Conservation (phyloP, 352 stramenopile genomes). For the Globisporangium nunn region DNA sequence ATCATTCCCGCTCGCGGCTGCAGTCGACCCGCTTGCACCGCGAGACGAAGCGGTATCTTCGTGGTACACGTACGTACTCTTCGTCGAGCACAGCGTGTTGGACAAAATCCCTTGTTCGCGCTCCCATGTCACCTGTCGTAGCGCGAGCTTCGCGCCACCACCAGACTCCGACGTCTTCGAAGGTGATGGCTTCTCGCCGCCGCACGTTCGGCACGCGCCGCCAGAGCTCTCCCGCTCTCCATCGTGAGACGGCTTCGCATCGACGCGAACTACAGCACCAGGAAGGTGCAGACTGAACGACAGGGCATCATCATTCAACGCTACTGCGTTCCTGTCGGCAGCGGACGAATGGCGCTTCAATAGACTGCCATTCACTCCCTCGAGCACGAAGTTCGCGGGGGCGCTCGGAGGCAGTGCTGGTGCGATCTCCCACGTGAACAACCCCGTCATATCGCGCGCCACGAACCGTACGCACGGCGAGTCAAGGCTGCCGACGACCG, state of each 20-base stretch:
- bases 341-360: not conserved
- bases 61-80: slow-evolving; percentile 74
- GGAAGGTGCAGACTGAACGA: slow-evolving; percentile 33
- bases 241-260: slow-evolving; percentile 40
- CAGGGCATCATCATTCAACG: slow-evolving; percentile 10
- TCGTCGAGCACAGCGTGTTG: slow-evolving; percentile 60
- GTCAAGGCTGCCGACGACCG: slow-evolving; percentile 73
- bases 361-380: not conserved
- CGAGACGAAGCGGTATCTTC: slow-evolving; percentile 25
- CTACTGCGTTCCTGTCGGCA: not conserved
- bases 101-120: slow-evolving; percentile 51
- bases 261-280: slow-evolving; percentile 45
- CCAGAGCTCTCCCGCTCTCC: slow-evolving; percentile 16
- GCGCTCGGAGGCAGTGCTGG: slow-evolving; percentile 16
- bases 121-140: slow-evolving; percentile 51
- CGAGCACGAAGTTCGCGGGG: not conserved
- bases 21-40: not conserved
- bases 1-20: not conserved
- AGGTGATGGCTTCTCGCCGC: slow-evolving; percentile 39
- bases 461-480: slow-evolving; percentile 72
- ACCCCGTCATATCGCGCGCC: slow-evolving; percentile 75
- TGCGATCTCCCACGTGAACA: slow-evolving; percentile 83
- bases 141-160: slow-evolving; percentile 27
- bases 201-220: slow-evolving; percentile 39
- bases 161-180: slow-evolving; percentile 4